These are phyloP conservation scores for Globisporangium takayamanum DNA, from an alignment of 352 stramenopile genomes.

Conservation along the genomic window DNA sequence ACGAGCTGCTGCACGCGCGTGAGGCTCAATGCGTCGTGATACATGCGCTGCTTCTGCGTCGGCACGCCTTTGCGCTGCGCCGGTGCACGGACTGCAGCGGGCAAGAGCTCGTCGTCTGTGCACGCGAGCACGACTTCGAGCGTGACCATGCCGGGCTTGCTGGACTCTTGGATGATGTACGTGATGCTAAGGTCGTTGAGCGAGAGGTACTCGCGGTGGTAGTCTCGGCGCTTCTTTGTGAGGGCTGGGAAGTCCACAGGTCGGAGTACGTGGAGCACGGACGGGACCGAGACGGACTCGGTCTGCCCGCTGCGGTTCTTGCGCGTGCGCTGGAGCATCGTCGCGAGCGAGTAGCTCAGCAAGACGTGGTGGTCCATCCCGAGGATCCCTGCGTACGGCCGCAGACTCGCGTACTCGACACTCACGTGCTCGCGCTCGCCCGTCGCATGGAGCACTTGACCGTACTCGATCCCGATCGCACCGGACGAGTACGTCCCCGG, in stretches of 20 bases:
- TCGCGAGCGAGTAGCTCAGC: slow-evolving; percentile 56
- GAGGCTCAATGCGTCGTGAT: slow-evolving; percentile 47
- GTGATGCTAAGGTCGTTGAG: slow-evolving; percentile 50
- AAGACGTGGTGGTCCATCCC: slow-evolving; percentile 47
- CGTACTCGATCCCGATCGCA: slow-evolving; percentile 34
- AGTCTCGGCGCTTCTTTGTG: slow-evolving; percentile 27
- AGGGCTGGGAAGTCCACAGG: slow-evolving; percentile 33
- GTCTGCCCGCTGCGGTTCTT: slow-evolving; percentile 27
- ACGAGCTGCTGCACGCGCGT: slow-evolving; percentile 53
- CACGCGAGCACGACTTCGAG: slow-evolving; percentile 63
- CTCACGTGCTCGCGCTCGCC: slow-evolving; percentile 55
- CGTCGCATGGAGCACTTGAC: slow-evolving; percentile 46
- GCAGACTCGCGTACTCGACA: slow-evolving; percentile 44
- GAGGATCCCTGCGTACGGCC: slow-evolving; percentile 21
- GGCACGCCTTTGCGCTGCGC: slow-evolving; percentile 14
- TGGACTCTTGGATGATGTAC: slow-evolving; percentile 60
- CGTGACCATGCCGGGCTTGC: slow-evolving; percentile 24
- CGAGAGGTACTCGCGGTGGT: slow-evolving; percentile 28
- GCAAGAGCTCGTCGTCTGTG: slow-evolving; percentile 20
- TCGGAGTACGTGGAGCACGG: slow-evolving; percentile 58
- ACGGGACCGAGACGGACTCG: slow-evolving; percentile 34
- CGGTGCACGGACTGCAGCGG: background rate
- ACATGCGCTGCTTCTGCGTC: slow-evolving; percentile 40
- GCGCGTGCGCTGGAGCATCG: slow-evolving; percentile 48
- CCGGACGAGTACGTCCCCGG: slow-evolving; percentile 37